These are phyloP conservation scores for Eucalyptus rudis DNA, from an alignment of 345 rosid species.

Conservation along the genomic window DNA sequence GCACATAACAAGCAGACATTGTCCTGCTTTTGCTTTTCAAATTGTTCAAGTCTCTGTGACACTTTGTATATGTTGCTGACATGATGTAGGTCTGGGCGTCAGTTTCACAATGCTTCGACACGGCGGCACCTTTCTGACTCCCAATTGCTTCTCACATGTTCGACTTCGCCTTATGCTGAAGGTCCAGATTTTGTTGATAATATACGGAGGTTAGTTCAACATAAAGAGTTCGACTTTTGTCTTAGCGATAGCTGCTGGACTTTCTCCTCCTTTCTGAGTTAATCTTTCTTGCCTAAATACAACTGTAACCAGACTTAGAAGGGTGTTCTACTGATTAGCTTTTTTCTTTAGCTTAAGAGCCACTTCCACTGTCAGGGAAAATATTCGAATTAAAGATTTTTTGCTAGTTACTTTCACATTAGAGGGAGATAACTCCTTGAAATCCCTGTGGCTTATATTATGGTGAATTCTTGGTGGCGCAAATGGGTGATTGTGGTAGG, in stretches of 20 bases:
- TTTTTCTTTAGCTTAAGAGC: background rate
- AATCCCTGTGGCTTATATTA: background rate
- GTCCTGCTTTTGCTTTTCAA: background rate
- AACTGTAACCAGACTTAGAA: background rate
- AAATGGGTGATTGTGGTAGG: background rate
- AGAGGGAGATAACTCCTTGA: background rate
- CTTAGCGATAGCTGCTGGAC: background rate
- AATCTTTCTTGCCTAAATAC: background rate
- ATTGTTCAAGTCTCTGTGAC: too few relatives aligned
- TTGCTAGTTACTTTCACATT: background rate
- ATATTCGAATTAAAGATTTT: background rate
- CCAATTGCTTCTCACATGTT: slow-evolving; percentile 45
- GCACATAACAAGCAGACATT: background rate
- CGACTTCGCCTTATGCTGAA: slow-evolving; percentile 82
- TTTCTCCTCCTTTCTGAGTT: background rate
- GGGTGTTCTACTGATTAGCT: background rate
- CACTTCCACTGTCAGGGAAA: background rate
- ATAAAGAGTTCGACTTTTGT: background rate
- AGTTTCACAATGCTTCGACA: slow-evolving; percentile 9
- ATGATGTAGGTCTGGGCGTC: slow-evolving; percentile 39
- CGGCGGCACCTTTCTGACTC: slow-evolving; percentile 34
- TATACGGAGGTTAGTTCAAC: slow-evolving; percentile 31
- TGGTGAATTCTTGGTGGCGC: background rate
- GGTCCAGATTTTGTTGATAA: slow-evolving; percentile 73
- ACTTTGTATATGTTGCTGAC: background rate